These are phyloP conservation scores for Taphrina wiesneri DNA, from an alignment of 1,139 yeast genomes.

Conservation along the genomic window DNA sequence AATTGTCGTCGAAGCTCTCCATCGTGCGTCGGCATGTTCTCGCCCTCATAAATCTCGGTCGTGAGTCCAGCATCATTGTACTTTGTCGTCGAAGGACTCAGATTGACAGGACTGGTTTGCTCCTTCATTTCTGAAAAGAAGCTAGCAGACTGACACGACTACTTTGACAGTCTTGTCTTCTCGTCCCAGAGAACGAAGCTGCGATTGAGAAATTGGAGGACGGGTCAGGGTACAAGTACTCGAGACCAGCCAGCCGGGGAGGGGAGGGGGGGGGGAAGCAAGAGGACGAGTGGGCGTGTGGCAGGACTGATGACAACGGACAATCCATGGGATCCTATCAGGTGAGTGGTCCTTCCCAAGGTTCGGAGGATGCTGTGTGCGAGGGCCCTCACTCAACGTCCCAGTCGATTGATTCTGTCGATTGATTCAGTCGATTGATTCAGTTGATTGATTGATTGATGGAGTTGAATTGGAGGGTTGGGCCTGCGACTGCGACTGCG, in stretches of 20 bases:
- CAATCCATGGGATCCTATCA: too few species aligned
- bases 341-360: too few species aligned
- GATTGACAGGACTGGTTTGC: neutral
- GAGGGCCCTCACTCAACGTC: too few species aligned
- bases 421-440: too few species aligned
- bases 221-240: neutral
- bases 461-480: too few species aligned
- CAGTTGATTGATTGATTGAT: too few species aligned
- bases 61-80: neutral
- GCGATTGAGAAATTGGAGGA: neutral
- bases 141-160: too few species aligned
- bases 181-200: neutral
- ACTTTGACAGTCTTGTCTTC: neutral
- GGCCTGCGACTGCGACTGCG: neutral
- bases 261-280: neutral
- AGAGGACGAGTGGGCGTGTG: neutral
- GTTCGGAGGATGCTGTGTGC: too few species aligned
- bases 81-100: conserved; percentile 1
- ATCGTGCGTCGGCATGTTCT: neutral
- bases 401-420: too few species aligned
- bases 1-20: conserved; percentile 53
- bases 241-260: neutral
- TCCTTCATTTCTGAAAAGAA: neutral
- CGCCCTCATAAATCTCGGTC: conserved; percentile 6
- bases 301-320: neutral